Percentiles rank a stretch among this genome's conserved stretches.
phyloP scores from a whole-genome alignment of 2,329 filamentous ascomycete species.

The Alternaria ventricosa region DNA sequence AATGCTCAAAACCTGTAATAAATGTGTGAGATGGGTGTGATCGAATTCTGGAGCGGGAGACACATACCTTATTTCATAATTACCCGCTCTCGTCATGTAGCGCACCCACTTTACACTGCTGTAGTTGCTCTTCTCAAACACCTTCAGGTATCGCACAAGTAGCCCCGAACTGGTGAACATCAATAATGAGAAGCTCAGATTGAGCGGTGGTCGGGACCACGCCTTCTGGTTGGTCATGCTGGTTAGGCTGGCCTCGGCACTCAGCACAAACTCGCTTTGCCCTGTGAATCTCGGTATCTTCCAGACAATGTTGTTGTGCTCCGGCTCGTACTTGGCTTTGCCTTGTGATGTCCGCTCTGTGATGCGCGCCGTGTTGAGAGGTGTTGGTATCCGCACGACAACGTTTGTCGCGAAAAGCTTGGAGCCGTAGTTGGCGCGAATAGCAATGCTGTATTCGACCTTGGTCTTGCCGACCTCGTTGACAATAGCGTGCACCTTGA shows the following conservation, averaged over 20 bases:
- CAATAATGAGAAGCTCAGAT: conserved; percentile 87
- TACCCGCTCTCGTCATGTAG: conserved; percentile 97
- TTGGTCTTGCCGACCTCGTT: conserved; percentile 97
- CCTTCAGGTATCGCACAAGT: conserved; percentile 92
- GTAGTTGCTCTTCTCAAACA: conserved; percentile 99
- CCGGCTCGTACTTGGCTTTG: conserved; percentile 97
- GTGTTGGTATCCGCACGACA: conserved; percentile 90
- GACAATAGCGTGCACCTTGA: conserved; percentile 98
- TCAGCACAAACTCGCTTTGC: conserved; percentile 95
- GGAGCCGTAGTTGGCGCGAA: conserved; percentile 93
- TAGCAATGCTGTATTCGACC: conserved; percentile 97
- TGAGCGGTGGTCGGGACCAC: conserved; percentile 93
- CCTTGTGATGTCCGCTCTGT: conserved; percentile 93
- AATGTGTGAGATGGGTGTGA: background rate
- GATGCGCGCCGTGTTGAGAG: conserved; percentile 93
- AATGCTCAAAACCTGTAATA: conserved; percentile 13
- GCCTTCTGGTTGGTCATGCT: conserved; percentile 98
- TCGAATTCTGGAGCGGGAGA: background rate
- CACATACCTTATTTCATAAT: conserved; percentile 87
- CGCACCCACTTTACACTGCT: conserved; percentile 98
- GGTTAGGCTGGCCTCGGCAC: conserved; percentile 89
- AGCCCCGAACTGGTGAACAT: conserved; percentile 98
- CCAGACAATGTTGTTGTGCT: conserved; percentile 98
- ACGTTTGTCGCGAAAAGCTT: conserved; percentile 99
- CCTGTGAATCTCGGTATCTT: conserved; percentile 98